Evolutionary conservation across 352 stramenopile genomes (phyloP).

Genomic region (Pilasporangium apinafurcum): DNA sequence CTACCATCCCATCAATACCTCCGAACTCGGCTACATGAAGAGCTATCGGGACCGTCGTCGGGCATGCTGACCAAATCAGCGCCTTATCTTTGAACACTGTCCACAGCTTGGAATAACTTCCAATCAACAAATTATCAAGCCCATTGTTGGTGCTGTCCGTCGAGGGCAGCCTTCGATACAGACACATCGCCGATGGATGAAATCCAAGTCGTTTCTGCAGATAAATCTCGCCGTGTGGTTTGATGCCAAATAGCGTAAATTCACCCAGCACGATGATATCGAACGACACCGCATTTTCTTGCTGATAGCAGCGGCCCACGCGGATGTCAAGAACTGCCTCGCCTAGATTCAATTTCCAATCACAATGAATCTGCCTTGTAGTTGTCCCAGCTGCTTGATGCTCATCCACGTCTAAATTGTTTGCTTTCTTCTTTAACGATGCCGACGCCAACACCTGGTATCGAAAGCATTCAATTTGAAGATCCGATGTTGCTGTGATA

Average conservation of each 20-base stretch:
- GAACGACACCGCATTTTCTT: constrained; percentile 46
- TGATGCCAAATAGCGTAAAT: constrained; percentile 75
- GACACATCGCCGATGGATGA: constrained; percentile 51
- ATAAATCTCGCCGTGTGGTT: constrained; percentile 65
- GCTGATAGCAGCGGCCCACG: constrained; percentile 33
- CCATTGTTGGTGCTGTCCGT: constrained; percentile 7
- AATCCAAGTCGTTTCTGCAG: constrained; percentile 78
- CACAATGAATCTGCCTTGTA: constrained; percentile 37
- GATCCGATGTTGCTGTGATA: constrained; percentile 70
- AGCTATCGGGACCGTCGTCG: constrained; percentile 48
- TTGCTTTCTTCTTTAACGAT: constrained; percentile 56
- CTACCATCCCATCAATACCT: constrained; percentile 72
- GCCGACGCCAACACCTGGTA: constrained; percentile 79
- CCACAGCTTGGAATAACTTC: constrained; percentile 69
- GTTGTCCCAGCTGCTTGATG: constrained; percentile 20
- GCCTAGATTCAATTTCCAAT: constrained; percentile 67
- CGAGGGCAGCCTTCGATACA: constrained; percentile 30
- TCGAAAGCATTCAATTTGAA: constrained; percentile 85
- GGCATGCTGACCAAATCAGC: constrained; percentile 75
- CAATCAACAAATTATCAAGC: constrained; percentile 76
- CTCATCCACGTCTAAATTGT: constrained; percentile 33
- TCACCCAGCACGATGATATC: constrained; percentile 83
- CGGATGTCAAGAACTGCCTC: constrained; percentile 59
- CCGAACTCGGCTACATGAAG: constrained; percentile 65
- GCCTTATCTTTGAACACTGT: constrained; percentile 72